Conservation (phyloP, 2,329 filamentous ascomycete species). For the Didymosphaeria variabile region DNA sequence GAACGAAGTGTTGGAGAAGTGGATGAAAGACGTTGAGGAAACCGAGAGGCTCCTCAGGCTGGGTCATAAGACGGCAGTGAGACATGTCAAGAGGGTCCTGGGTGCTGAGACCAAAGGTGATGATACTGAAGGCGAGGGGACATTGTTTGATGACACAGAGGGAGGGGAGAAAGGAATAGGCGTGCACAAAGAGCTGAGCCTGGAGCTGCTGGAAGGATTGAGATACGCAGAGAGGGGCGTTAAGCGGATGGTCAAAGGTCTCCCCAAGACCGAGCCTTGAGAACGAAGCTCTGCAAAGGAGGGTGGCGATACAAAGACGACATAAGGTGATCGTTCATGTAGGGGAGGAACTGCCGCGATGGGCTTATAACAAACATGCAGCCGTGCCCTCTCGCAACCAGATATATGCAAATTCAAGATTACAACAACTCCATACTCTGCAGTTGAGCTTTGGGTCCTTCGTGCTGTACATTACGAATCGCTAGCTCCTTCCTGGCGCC, state of each 20-base stretch:
- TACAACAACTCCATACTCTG: too few relatives aligned
- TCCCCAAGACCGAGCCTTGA: slow-evolving; percentile 27
- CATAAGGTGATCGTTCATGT: neutral
- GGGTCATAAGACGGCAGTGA: slow-evolving; percentile 39
- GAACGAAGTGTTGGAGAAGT: slow-evolving; percentile 27
- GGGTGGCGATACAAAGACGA: neutral
- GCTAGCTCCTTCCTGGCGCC: neutral
- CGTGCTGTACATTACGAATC: neutral
- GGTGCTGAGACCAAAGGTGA: slow-evolving; percentile 22
- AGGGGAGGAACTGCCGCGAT: too few relatives aligned
- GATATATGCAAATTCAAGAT: neutral
- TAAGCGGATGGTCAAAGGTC: slow-evolving; percentile 43
- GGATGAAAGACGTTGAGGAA: slow-evolving; percentile 36
- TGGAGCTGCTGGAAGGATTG: slow-evolving; percentile 34
- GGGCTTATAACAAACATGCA: neutral
- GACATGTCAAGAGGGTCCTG: slow-evolving; percentile 40
- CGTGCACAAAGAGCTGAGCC: slow-evolving; percentile 24
- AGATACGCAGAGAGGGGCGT: slow-evolving; percentile 43
- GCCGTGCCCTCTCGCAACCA: neutral
- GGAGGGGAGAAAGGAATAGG: slow-evolving; percentile 11
- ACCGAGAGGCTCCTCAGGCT: slow-evolving; percentile 32
- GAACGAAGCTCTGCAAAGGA: neutral
- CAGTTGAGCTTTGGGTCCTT: too few relatives aligned
- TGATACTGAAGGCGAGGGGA: slow-evolving; percentile 17
- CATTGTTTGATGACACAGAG: slow-evolving; percentile 13